Conservation (phyloP, 768 basidiomycete genomes). For the Russula griseocarnosa region DNA sequence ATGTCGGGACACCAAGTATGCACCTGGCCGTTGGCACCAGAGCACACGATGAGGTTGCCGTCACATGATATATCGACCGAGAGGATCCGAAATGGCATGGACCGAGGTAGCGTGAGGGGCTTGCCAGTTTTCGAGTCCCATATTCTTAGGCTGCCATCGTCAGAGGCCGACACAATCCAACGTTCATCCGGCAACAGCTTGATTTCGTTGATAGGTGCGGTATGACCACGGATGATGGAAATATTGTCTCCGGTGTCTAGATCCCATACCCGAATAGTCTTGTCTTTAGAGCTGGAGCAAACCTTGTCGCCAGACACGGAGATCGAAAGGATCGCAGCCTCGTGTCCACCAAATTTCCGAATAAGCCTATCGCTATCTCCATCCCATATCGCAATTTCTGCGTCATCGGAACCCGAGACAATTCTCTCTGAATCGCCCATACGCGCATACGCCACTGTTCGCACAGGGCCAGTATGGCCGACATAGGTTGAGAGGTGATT, state of each 20-base stretch:
- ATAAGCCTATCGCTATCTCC: neutral
- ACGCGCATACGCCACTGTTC: constrained; percentile 1
- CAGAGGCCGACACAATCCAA: constrained; percentile 16
- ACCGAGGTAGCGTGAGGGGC: constrained; percentile 9
- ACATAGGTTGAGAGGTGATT: neutral
- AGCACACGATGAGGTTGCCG: constrained; percentile 6
- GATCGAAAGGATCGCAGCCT: constrained; percentile 5
- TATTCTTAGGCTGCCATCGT: constrained; percentile 16
- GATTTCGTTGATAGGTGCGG: constrained; percentile 6
- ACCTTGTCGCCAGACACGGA: constrained; percentile 1
- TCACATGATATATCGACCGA: constrained; percentile 12
- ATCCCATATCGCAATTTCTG: constrained; percentile 17
- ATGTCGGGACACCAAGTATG: constrained; percentile 10
- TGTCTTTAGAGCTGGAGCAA: constrained; percentile 21
- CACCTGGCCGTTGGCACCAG: constrained; percentile 5
- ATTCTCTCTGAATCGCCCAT: neutral
- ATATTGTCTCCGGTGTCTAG: constrained; percentile 1
- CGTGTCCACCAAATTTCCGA: constrained; percentile 4
- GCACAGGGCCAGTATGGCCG: constrained; percentile 30
- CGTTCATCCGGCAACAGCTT: constrained; percentile 5
- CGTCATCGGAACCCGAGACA: constrained; percentile 13
- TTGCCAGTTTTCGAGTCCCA: constrained; percentile 16
- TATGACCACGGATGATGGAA: constrained; percentile 34
- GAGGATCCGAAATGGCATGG: neutral
- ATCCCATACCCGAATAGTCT: constrained; percentile 21